Conservation (phyloP, 2,329 filamentous ascomycete genomes). For the Magnaporthales sp. region DNA sequence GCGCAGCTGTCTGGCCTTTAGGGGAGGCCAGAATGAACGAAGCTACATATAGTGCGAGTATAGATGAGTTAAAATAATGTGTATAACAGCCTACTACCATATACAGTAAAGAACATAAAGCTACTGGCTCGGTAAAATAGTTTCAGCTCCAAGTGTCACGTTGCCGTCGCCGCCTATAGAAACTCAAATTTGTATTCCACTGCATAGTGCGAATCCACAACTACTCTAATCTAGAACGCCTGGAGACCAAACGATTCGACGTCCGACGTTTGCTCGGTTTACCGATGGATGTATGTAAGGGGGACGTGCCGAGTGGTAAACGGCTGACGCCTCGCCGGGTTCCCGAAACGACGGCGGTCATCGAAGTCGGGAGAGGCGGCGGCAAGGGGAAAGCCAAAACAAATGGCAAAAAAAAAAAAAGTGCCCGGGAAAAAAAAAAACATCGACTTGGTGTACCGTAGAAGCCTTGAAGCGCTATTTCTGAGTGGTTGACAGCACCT, state of each 20-base stretch:
- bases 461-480: no score
- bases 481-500: background rate
- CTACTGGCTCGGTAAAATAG: background rate
- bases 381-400: background rate
- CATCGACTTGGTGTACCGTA: no score
- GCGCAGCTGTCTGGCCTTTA: background rate
- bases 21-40: background rate
- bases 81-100: background rate
- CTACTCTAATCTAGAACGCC: background rate
- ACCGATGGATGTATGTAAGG: background rate
- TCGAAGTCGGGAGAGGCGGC: background rate
- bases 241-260: background rate
- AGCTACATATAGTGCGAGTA: background rate
- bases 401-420: no score
- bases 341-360: background rate
- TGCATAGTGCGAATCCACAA: background rate
- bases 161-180: background rate
- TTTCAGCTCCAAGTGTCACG: background rate
- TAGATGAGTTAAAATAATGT: no score
- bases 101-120: background rate
- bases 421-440: no score
- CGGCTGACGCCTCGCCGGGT: background rate
- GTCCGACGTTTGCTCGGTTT: background rate
- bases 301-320: background rate
- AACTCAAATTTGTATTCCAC: background rate